phyloP scores from a whole-genome alignment of 2,329 filamentous ascomycete species.

The Coniochaeta sp. region DNA sequence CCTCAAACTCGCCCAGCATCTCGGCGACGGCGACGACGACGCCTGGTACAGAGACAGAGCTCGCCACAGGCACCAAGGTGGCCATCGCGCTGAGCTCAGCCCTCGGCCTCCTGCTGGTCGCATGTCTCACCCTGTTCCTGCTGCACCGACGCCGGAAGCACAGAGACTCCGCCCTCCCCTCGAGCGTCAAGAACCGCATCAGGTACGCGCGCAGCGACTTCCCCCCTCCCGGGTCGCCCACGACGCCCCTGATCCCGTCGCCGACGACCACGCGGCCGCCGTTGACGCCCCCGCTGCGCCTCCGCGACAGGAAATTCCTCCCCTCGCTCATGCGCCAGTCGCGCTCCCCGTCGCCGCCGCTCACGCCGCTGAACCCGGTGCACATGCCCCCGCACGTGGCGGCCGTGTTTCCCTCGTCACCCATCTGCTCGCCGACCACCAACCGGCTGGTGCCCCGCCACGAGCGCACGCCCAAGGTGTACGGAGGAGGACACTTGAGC shows the following conservation, averaged over 20 bases:
- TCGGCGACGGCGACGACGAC: conserved; percentile 12
- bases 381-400: conserved; percentile 1
- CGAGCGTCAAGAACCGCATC: conserved; percentile 14
- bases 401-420: conserved; percentile 26
- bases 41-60: conserved; percentile 15
- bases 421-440: conserved; percentile 27
- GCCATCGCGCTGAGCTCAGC: conserved; percentile 36
- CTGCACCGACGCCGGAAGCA: conserved; percentile 21
- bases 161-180: conserved; percentile 10
- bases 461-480: conserved; percentile 12
- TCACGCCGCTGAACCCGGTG: conserved; percentile 21
- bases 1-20: background rate
- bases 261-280: conserved; percentile 15
- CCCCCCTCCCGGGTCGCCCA: conserved; percentile 25
- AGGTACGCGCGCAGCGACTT: conserved; percentile 16
- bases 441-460: conserved; percentile 26
- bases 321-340: conserved; percentile 20
- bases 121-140: conserved; percentile 28
- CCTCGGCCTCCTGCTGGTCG: conserved; percentile 28
- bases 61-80: conserved; percentile 33
- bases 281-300: conserved; percentile 37
- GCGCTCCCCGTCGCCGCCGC: conserved; percentile 18
- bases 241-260: conserved; percentile 33
- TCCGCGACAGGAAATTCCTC: conserved; percentile 38
- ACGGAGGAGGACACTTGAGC: background rate